Evolutionary conservation across 169 alveolate genomes (phyloP).

Genomic region (Eimeria nieschulzi): DNA sequence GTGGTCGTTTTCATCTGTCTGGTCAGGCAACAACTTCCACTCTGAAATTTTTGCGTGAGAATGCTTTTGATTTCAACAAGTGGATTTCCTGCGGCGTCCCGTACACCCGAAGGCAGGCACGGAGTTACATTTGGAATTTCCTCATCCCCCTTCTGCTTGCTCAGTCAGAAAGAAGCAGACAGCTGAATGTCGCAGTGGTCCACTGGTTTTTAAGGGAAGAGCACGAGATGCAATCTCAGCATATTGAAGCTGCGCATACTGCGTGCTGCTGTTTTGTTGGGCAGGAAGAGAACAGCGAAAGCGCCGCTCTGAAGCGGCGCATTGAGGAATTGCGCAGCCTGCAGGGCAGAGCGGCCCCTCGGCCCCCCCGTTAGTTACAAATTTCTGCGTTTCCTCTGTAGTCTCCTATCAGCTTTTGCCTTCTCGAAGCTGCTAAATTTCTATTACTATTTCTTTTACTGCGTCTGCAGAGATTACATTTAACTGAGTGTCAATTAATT

Average conservation of each 20-base stretch:
- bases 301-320: constrained; percentile 10
- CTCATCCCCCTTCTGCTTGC: too few species aligned
- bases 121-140: not conserved
- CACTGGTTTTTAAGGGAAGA: too few species aligned
- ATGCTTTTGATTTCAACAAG: constrained; percentile 87
- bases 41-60: constrained; percentile 84
- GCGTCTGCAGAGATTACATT: too few species aligned
- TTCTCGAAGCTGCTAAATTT: too few species aligned
- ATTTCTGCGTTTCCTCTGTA: too few species aligned
- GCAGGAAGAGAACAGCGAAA: constrained; percentile 48
- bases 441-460: too few species aligned
- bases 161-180: too few species aligned
- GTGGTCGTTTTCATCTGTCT: not conserved
- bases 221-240: not conserved
- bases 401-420: too few species aligned
- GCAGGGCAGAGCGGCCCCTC: not conserved
- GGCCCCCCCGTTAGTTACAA: too few species aligned
- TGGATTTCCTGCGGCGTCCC: constrained; percentile 88
- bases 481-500: too few species aligned
- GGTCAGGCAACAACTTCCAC: constrained; percentile 84
- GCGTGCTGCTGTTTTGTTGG: not conserved
- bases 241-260: not conserved
- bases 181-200: not conserved
- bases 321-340: constrained; percentile 41
- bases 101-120: constrained; percentile 82